Conservation (phyloP, 2,329 filamentous ascomycete genomes). For the Curvularia lunata region DNA sequence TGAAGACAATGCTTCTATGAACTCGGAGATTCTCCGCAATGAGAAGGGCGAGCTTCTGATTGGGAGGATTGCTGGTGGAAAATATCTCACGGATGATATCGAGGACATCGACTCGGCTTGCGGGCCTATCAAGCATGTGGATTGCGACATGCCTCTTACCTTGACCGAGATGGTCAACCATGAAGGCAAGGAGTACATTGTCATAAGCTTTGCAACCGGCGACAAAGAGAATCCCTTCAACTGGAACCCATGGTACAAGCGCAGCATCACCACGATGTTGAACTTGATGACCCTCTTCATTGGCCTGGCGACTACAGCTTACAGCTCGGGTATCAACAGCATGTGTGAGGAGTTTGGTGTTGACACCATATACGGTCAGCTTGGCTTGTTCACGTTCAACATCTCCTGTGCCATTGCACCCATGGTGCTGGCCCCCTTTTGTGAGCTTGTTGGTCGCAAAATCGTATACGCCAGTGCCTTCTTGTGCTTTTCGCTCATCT, state of each 20-base stretch:
- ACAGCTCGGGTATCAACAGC: constrained; percentile 35
- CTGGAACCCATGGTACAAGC: constrained; percentile 40
- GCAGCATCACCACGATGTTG: constrained; percentile 36
- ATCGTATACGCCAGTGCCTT: constrained; percentile 34
- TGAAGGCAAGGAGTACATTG: constrained; percentile 34
- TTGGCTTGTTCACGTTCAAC: constrained; percentile 38
- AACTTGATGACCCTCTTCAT: constrained; percentile 40
- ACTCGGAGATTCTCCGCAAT: constrained; percentile 27
- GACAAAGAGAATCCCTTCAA: constrained; percentile 38
- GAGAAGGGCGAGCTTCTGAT: constrained; percentile 35
- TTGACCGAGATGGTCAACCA: constrained; percentile 36
- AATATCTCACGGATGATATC: constrained; percentile 27
- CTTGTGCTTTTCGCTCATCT: constrained; percentile 36
- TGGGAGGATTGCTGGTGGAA: constrained; percentile 33
- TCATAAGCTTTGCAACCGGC: constrained; percentile 35
- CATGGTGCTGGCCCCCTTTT: constrained; percentile 36
- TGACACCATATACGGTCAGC: constrained; percentile 30
- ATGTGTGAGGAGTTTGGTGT: constrained; percentile 38
- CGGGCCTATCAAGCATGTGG: constrained; percentile 33
- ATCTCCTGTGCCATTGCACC: constrained; percentile 36
- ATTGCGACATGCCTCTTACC: constrained; percentile 38
- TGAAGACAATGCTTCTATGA: constrained; percentile 13
- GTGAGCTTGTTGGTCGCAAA: constrained; percentile 36
- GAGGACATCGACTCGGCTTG: constrained; percentile 35
- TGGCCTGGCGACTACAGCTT: constrained; percentile 36